Base-by-base conservation (phyloP, 805 yeast genomes). In the Saccharomyces mikatae region DNA sequence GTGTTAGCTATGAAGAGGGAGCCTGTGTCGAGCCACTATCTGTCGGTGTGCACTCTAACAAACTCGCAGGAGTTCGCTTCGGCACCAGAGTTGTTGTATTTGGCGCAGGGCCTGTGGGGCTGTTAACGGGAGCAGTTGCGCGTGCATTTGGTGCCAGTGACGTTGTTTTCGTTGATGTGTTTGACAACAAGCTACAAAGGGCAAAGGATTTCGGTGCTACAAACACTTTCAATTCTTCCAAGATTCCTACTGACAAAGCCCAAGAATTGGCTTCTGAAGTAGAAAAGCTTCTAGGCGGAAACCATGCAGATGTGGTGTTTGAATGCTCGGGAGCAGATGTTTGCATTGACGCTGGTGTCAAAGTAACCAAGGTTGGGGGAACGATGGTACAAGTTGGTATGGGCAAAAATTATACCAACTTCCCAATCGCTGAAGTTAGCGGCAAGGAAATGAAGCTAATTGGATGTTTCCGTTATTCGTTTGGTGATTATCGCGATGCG, bases 81-180 rank as follows among this genome's bases (percentile, higher is more conserved):
- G 91, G 92, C 54, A 86, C 84, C 52, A 71, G 74, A 26, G 88
- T 85, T 14, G 83, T 81, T 47, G 87, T 89, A 0, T 84, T 86
- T 58, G 96, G 96, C 52, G 95, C 95, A 29, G 96, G 96, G 10
- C 96, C 96, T 6, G 89, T 89, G 56, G 96, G 96, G 22, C 71
- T 89, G 50, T 74, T 88, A 55, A 77, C 83, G 54, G 89, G 90
- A 46, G 83, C 84, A 41, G 87, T 81, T 29, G 89, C 89, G 24
- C 78, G 75, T 58, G 86, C 89, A 4, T 86, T 81, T 61, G 96
- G 96, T 28, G 94, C 94, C 10, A 73, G 83, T 14, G 76, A 79
- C 14, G 83, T 89, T 47, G 73, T 86, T 53, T 80, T 24, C 26
- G 26, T 24, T 2, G 26, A 24, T 24, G 26, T 24, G 26, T 24